Evolutionary conservation across 2,329 filamentous ascomycete genomes (phyloP).

Genomic region (Hortaea sp.): DNA sequence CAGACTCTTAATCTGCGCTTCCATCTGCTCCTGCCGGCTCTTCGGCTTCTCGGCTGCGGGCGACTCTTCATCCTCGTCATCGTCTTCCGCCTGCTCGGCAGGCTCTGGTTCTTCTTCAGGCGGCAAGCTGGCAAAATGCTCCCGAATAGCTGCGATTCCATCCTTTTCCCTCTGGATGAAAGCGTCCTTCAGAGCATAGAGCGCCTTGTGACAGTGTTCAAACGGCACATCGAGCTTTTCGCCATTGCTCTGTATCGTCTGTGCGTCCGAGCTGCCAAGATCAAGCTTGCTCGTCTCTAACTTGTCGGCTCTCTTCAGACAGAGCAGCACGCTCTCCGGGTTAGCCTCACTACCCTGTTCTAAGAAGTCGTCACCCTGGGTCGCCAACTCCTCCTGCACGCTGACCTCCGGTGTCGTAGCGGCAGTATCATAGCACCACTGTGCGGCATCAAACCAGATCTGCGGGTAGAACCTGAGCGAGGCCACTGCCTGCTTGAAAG

Average conservation of each 20-base stretch:
- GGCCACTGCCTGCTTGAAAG: conserved; percentile 91
- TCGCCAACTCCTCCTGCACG: conserved; percentile 40
- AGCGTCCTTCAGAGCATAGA: conserved; percentile 80
- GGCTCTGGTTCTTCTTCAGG: conserved; percentile 29
- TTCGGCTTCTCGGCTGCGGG: conserved; percentile 34
- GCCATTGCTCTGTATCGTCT: conserved; percentile 55
- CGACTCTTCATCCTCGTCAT: conserved; percentile 42
- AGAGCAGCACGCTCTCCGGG: conserved; percentile 82
- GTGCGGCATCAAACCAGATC: conserved; percentile 88
- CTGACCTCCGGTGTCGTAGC: not conserved
- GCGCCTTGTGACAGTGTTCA: conserved; percentile 68
- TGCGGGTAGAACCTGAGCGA: conserved; percentile 89
- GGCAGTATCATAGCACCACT: conserved; percentile 65
- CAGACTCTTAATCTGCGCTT: conserved; percentile 46
- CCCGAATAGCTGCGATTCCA: conserved; percentile 45
- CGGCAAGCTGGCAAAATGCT: conserved; percentile 40
- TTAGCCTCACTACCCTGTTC: conserved; percentile 77
- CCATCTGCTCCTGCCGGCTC: conserved; percentile 41
- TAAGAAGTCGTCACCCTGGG: conserved; percentile 69
- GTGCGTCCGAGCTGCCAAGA: conserved; percentile 60
- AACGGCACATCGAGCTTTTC: conserved; percentile 73
- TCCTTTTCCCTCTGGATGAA: conserved; percentile 56
- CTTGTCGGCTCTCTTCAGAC: conserved; percentile 80
- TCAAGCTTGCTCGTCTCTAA: conserved; percentile 64
- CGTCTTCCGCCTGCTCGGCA: conserved; percentile 30